Base-by-base conservation (phyloP, 2,329 filamentous ascomycete species). In the Aspergillus hortae region DNA sequence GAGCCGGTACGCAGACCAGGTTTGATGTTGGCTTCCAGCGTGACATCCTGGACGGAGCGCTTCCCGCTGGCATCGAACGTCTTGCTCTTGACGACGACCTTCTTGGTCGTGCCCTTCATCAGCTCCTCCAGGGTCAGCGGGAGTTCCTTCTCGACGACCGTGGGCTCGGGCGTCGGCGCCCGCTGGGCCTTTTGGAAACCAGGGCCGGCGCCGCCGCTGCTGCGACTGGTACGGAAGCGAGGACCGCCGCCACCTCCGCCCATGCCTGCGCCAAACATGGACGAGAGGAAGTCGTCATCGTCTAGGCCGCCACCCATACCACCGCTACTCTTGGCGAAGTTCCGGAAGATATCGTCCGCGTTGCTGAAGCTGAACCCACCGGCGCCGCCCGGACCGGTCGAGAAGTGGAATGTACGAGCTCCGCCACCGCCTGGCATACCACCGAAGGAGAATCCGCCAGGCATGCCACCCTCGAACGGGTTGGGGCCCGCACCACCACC, bases 81-180 rank as follows among this genome's bases (percentile, higher is more conserved):
- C 83, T 97, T 97, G 66, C 92, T 84, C 79, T 96, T 96, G 59
- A 97, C 95, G 77, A 94, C 95, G 81, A 99, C 90, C 80, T 95
- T 96, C 83, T 99, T 99, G 45, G 88, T 90, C 33, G 85, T 84
- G 38, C 94, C 94, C 23, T 81, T 86, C 76, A 84, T 97, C 56
- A 97, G 75, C 66, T 99, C 94, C 71, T 99, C 94, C 32, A 99
- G 76, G 2, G 88, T 84, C 19, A 99, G 77, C 2, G 86, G 84
- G 56, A 99, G 72, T 43, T 88, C 85, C 65, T 89, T 87, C 74
- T 97, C 92, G 10, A 97, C 87, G 1, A 95, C 92, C 0, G 91
- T 91, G 15, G 95, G 89, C 68, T 97, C 92, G 0, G 90, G 89
- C 3, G 90, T 90, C 12, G 72, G 73, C 4, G 71, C 67, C 17